A percentile compares a stretch with the other conserved stretches of the same genome.
phyloP scores from a whole-genome alignment of 2,329 filamentous ascomycete species.

The Fusarium circinatum region DNA sequence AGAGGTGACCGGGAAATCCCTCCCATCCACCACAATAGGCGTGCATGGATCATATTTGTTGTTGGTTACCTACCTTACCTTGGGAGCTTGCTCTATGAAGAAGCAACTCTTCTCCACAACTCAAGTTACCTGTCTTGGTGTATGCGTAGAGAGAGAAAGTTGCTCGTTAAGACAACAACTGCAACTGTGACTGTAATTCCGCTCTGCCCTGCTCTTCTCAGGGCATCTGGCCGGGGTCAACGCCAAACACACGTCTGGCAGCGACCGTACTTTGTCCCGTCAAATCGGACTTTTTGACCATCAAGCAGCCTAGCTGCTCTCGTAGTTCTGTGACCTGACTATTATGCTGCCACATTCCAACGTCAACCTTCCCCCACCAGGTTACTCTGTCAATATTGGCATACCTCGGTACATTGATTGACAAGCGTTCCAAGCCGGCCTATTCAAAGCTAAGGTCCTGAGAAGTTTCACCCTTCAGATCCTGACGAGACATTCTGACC shows the following conservation, averaged over 20 bases:
- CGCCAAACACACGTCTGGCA: background rate
- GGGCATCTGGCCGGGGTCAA: background rate
- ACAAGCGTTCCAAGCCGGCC: background rate
- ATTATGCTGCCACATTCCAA: constrained; percentile 18
- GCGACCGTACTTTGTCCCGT: background rate
- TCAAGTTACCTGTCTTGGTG: background rate
- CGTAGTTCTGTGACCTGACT: background rate
- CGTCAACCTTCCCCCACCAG: background rate
- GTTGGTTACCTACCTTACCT: background rate
- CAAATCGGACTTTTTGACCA: background rate
- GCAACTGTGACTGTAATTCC: background rate
- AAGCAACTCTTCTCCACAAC: background rate
- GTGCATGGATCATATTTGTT: background rate
- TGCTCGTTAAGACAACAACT: background rate
- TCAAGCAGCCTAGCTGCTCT: background rate
- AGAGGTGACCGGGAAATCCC: background rate
- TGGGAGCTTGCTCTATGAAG: background rate
- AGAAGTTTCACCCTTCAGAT: background rate
- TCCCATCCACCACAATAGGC: background rate
- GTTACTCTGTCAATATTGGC: constrained; percentile 5
- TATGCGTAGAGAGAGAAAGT: background rate
- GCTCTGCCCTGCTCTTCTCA: background rate
- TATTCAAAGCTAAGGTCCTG: background rate
- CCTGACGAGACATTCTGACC: background rate
- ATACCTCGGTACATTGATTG: background rate